Base-by-base conservation (phyloP, 2,329 filamentous ascomycete genomes). In the Cordyceps militaris region DNA sequence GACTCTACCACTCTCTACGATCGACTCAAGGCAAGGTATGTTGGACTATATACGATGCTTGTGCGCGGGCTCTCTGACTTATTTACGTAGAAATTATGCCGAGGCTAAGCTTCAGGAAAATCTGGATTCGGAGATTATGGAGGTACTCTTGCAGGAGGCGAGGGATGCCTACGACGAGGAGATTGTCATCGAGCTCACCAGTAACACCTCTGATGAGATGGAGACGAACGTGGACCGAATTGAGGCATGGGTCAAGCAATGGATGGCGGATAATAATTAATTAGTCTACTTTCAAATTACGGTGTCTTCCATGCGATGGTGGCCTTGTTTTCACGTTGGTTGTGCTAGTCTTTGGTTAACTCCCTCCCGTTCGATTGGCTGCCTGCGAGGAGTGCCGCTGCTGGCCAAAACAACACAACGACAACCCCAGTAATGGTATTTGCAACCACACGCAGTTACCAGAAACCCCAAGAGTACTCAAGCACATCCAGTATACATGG, bases 51-150 rank as follows among this genome's bases (percentile, higher is more conserved):
- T 4, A 23, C 19, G 13, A 23, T 11, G 7, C 23, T 50, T 24
- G 13, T 23, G 24, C 14, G 34, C 13, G 2, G 7, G 16, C 14
- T 24, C 11, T 56, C 21, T 47, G 9, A 36, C 34, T 11, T 51
- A 2, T 23, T 38, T n/a, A 1, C 1, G 26, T 34, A 89, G 88
- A 63, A 88, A 90, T 61, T 97, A 97, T 71, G 80, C 83, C 61
- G 89, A 94, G 68, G 80, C 82, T 61, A 99, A 99, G 72, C 77
- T 99, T 44, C 89, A 97, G 71, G 94, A 97, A 72, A 99, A 99
- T 69, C 77, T 99, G 60, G 94, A 99, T 72, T 88, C 90, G 30
- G 94, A 99, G 76, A 97, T 99, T 69, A 97, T 99, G 86, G 88
- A 96, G 68, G 90, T 97, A 26, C 76, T 99, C 57, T 77, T 96